Percentiles rank a stretch among this genome's conserved stretches.
Conservation (phyloP, 2,329 filamentous ascomycete species). For the Cordyceps tenuipes region DNA sequence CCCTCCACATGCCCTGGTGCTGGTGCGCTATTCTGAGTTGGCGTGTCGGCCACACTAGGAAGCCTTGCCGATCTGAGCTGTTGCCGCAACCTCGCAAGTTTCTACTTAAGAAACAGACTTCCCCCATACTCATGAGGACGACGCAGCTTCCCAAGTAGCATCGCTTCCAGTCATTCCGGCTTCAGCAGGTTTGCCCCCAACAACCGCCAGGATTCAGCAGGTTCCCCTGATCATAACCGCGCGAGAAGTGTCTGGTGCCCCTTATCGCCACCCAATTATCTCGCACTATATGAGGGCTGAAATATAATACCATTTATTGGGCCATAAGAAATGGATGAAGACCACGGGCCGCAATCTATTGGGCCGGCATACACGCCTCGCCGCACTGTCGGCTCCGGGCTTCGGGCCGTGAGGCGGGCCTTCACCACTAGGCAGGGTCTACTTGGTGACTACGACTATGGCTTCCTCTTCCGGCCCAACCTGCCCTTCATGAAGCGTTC, state of each 20-base stretch:
- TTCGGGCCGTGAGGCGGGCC: conserved; percentile 25
- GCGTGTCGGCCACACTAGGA: background rate
- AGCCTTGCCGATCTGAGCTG: background rate
- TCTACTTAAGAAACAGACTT: too few relatives aligned
- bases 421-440: conserved; percentile 61
- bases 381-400: conserved; percentile 22
- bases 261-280: background rate
- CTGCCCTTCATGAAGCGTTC: conserved; percentile 64
- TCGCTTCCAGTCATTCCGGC: conserved; percentile 9
- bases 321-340: conserved; percentile 44
- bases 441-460: conserved; percentile 84
- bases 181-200: conserved; percentile 21
- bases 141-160: background rate
- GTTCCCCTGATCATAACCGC: conserved; percentile 17
- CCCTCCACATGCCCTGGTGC: background rate
- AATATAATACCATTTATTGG: background rate
- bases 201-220: conserved; percentile 19
- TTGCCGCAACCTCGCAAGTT: too few relatives aligned
- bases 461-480: conserved; percentile 72
- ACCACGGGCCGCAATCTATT: conserved; percentile 44
- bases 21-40: background rate
- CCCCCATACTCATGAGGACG: too few relatives aligned
- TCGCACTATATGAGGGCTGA: background rate
- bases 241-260: background rate
- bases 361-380: conserved; percentile 30